Evolutionary conservation across 108 stramenopile species (phyloP).

Genomic region (Licmophora abbreviata): DNA sequence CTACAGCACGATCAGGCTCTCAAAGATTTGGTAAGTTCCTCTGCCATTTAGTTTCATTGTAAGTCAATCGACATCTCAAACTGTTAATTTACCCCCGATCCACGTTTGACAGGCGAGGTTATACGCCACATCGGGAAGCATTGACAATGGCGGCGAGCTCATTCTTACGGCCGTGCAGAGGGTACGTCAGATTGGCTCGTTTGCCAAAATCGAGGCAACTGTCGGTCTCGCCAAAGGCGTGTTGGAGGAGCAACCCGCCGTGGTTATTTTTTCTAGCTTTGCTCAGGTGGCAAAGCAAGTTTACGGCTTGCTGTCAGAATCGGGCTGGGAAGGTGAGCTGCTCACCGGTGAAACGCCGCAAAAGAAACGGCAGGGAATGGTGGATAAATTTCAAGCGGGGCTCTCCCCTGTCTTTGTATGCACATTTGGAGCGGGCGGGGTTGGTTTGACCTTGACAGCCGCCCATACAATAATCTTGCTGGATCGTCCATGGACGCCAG

Average conservation of each 20-base stretch:
- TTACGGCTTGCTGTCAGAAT: conserved; percentile 37
- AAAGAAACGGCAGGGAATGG: conserved; percentile 61
- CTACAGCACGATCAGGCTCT: conserved; percentile 43
- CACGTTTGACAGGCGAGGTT: conserved; percentile 11
- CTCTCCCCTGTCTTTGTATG: conserved; percentile 66
- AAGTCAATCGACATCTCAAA: not conserved
- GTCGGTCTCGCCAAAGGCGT: conserved; percentile 47
- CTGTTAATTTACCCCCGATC: not conserved
- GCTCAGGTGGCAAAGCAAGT: conserved; percentile 54
- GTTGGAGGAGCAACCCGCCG: conserved; percentile 38
- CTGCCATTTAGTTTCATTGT: not conserved
- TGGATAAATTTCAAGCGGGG: conserved; percentile 73
- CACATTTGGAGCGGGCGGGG: conserved; percentile 83
- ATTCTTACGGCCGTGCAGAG: conserved; percentile 45
- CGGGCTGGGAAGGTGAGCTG: conserved; percentile 54
- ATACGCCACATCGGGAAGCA: conserved; percentile 11
- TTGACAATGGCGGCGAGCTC: conserved; percentile 30
- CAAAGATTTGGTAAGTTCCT: conserved; percentile 41
- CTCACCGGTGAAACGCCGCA: conserved; percentile 64
- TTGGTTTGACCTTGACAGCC: conserved; percentile 76
- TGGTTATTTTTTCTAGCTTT: conserved; percentile 72
- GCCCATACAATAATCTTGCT: conserved; percentile 72
- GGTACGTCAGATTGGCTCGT: conserved; percentile 35
- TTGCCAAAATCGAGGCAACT: conserved; percentile 56
- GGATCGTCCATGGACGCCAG: conserved; percentile 86